Conservation (phyloP, 331 rosid genomes). For the Pyrus hybrid region DNA sequence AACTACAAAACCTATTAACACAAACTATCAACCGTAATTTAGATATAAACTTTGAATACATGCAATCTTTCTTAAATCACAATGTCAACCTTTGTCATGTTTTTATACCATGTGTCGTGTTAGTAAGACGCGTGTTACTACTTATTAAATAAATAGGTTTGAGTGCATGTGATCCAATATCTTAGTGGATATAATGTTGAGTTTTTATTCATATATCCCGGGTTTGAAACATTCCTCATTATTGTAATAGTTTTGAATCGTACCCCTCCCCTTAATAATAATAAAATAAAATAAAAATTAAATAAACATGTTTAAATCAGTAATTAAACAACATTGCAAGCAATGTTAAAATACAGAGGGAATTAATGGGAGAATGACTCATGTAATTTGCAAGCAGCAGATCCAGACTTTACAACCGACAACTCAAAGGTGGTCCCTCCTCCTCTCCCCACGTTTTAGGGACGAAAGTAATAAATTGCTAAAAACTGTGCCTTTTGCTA, state of each 20-base stretch:
- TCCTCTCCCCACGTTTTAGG: not conserved
- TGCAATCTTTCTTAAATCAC: not conserved
- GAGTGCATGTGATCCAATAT: too few species aligned
- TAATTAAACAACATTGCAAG: not conserved
- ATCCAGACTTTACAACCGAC: constrained; percentile 11
- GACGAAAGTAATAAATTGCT: not conserved
- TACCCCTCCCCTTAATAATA: too few species aligned
- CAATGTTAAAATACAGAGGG: not conserved
- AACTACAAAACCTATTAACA: not conserved
- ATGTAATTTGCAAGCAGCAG: not conserved
- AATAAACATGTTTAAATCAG: not conserved
- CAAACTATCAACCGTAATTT: not conserved
- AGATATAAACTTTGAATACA: not conserved
- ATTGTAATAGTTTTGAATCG: too few species aligned
- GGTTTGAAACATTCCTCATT: too few species aligned
- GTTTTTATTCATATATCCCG: too few species aligned
- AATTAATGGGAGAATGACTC: not conserved
- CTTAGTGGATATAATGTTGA: too few species aligned
- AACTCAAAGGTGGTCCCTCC: not conserved
- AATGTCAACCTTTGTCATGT: not conserved
- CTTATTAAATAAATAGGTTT: not conserved
- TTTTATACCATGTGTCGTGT: not conserved
- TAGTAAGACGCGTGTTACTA: not conserved
- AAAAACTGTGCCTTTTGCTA: not conserved
- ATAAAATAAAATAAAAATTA: too few species aligned